Evolutionary conservation across 306 rosid species (phyloP), one percentile per base, ranked within the genome.

Genomic region (Hippophae gyantsensis): DNA sequence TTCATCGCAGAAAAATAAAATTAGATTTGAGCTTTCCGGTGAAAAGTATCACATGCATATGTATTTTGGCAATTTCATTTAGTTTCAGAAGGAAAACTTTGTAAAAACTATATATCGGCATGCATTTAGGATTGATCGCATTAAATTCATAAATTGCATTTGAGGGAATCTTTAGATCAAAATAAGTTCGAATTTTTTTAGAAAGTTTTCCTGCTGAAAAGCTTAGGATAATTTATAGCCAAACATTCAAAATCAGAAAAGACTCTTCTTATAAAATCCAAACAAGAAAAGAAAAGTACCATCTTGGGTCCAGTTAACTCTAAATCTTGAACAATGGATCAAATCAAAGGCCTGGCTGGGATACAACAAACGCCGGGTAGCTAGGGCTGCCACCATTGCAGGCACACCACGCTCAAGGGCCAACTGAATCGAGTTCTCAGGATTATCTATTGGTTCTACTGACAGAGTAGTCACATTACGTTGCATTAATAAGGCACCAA

Each of bases 401-500:
- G 97, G 94, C 73, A 87, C 90, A 10, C 97, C 97, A 51, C 95
- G 97, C 77, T 90, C 97, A 64, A 90, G 76, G 54, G 97, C 95
- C 77, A 90, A 84, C 71, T 87, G 97, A 70, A 90, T 79, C 90
- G 79, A 95, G 70, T 90, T 87, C 69, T 84, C 86, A 52, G 82
- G 90, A 66, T 79, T 81, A 64, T 90, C 97, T 79, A 86, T 90
- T 12, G 90, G 87, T 45, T 89, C 94, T 67, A 90, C 62, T 43
- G 94, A 86, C 75, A 90, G 74, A 58, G 94, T 79, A 61, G 80
- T 74, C 69, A 82, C 94, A 64, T 87, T 76, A 32, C 80, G 87
- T 7, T 82, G 81, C 85, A 84, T 82, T 66, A 79, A 68, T 74
- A 82, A 82, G 27, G 95, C 97, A 72, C 95, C 90, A 81, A 87